These are phyloP conservation scores for Penicillium subrubescens DNA, from an alignment of 495 filamentous ascomycete genomes.

Conservation along the genomic window DNA sequence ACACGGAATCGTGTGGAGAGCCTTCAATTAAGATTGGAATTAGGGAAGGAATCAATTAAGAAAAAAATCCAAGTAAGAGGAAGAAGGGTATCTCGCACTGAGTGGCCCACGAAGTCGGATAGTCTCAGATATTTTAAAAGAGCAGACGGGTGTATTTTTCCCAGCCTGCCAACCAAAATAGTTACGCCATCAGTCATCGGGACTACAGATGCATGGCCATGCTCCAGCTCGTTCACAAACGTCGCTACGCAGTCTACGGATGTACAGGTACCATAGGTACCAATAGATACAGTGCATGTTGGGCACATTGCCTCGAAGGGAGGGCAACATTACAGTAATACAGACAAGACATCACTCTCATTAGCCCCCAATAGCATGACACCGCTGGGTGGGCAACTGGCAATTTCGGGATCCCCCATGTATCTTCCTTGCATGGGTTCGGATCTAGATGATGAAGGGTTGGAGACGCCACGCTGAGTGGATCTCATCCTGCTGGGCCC, in stretches of 20 bases:
- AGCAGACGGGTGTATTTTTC: conserved; percentile 19
- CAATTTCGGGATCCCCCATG: conserved; percentile 26
- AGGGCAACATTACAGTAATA: conserved; percentile 24
- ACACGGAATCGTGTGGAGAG: conserved; percentile 8
- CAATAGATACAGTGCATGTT: not conserved
- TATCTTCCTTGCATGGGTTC: conserved; percentile 37
- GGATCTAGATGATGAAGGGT: conserved; percentile 29
- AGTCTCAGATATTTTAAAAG: conserved; percentile 29
- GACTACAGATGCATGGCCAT: conserved; percentile 30
- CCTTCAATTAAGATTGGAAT: conserved; percentile 18
- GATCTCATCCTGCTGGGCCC: conserved; percentile 16
- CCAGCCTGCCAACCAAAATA: conserved; percentile 17
- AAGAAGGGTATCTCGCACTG: conserved; percentile 8
- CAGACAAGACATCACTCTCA: not conserved
- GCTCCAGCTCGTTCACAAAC: conserved; percentile 27
- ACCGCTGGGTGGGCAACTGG: conserved; percentile 3
- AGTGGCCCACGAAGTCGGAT: conserved; percentile 22
- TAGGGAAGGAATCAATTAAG: conserved; percentile 16
- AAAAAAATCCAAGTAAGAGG: conserved; percentile 14
- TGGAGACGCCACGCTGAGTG: conserved; percentile 26
- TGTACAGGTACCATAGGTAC: conserved; percentile 5
- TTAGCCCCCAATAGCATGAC: conserved; percentile 14
- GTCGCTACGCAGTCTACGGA: not conserved
- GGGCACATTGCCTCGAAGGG: not conserved
- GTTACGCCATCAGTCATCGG: conserved; percentile 28